Conservation (phyloP, 768 basidiomycete species). For the Polyporus arcularius region DNA sequence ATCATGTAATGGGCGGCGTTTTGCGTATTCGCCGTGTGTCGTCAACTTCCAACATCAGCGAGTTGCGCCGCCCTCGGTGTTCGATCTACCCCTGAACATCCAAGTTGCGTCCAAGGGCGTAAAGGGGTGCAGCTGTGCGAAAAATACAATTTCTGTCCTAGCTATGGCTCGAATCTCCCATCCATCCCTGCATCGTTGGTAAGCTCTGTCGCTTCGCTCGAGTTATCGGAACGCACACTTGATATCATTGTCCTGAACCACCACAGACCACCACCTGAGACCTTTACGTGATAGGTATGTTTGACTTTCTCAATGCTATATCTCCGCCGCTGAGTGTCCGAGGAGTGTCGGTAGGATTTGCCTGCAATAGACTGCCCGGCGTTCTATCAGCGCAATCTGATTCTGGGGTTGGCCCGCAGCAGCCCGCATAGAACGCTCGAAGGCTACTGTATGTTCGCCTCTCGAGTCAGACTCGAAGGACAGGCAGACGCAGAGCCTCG, state of each 20-base stretch:
- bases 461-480: background rate
- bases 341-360: background rate
- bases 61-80: background rate
- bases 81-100: too few relatives aligned
- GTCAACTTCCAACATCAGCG: background rate
- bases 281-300: background rate
- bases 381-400: conserved; percentile 11
- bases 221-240: background rate
- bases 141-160: too few relatives aligned
- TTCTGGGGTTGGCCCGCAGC: background rate
- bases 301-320: background rate
- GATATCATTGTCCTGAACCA: background rate
- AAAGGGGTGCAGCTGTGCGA: too few relatives aligned
- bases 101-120: too few relatives aligned
- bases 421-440: background rate
- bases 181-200: background rate
- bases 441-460: background rate
- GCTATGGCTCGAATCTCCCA: too few relatives aligned
- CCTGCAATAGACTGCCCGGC: background rate
- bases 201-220: background rate
- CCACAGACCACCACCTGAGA: background rate
- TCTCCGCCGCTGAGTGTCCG: background rate
- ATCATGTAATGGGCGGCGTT: too few relatives aligned
- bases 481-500: background rate
- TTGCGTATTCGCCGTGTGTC: too few relatives aligned